Evolutionary conservation across 768 basidiomycete genomes (phyloP).

Genomic region (Nidularia pulvinata): DNA sequence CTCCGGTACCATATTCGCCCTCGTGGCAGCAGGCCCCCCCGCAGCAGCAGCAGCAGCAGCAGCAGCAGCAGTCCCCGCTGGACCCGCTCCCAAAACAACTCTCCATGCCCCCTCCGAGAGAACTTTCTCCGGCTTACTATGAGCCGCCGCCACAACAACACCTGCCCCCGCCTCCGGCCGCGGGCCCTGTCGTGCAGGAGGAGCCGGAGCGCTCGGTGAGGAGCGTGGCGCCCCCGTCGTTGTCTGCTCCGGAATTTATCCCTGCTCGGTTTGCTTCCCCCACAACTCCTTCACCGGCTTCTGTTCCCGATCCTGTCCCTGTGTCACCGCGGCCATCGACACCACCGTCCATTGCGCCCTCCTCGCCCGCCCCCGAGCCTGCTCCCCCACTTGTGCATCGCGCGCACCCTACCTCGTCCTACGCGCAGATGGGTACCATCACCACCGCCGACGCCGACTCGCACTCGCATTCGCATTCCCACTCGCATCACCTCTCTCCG

Average conservation of each 20-base stretch:
- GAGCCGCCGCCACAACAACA: slow-evolving; percentile 9
- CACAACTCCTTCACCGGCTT: background rate
- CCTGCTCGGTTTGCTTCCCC: too few species aligned
- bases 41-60: slow-evolving; percentile 7
- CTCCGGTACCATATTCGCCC: slow-evolving; percentile 27
- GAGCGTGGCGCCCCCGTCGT: background rate
- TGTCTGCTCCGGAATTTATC: too few species aligned
- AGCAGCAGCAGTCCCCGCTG: slow-evolving; percentile 47
- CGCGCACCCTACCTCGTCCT: slow-evolving; percentile 11
- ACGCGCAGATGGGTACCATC: slow-evolving; percentile 25
- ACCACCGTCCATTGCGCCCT: background rate
- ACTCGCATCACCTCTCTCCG: background rate
- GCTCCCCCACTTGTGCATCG: background rate
- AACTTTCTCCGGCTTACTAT: slow-evolving; percentile 11
- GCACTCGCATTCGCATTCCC: background rate
- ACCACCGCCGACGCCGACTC: slow-evolving; percentile 1
- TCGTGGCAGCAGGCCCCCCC: slow-evolving; percentile 36
- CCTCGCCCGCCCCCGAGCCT: background rate
- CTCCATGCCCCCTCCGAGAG: slow-evolving; percentile 39
- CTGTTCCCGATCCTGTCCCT: background rate
- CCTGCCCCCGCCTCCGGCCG: background rate
- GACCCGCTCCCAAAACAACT: slow-evolving; percentile 55
- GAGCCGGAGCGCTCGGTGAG: background rate
- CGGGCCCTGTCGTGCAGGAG: background rate
- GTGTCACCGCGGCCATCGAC: background rate